A percentile compares a stretch with the other conserved stretches of the same genome.
Conservation (phyloP, 2,329 filamentous ascomycete genomes). For the Diaporthe eres region DNA sequence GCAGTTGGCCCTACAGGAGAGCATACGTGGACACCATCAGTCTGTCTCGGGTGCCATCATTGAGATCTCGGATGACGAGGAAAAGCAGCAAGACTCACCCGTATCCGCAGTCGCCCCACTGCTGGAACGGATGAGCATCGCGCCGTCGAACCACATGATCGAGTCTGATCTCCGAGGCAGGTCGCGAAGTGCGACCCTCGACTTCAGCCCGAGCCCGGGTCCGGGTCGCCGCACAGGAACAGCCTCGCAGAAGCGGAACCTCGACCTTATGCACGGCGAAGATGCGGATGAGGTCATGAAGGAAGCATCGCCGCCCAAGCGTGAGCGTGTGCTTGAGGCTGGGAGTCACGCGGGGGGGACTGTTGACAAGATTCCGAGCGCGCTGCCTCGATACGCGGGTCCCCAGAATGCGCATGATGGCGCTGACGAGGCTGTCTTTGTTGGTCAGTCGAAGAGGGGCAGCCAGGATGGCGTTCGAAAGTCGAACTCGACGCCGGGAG, state of each 20-base stretch:
- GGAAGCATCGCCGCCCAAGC: slow-evolving; percentile 19
- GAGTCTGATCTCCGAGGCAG: background rate
- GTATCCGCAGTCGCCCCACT: background rate
- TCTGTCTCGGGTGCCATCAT: background rate
- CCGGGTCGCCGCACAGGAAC: background rate
- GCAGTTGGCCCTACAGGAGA: slow-evolving; percentile 18
- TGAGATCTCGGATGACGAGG: slow-evolving; percentile 2
- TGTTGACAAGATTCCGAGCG: background rate
- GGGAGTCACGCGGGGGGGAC: too few relatives aligned
- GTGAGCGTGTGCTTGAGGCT: background rate
- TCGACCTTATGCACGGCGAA: slow-evolving; percentile 21
- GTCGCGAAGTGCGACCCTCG: slow-evolving; percentile 1
- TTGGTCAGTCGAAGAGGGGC: background rate
- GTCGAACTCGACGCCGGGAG: background rate
- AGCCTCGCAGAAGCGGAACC: background rate
- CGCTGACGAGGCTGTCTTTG: background rate
- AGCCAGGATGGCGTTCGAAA: background rate
- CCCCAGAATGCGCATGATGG: background rate
- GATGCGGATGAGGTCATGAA: background rate
- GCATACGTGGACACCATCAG: background rate
- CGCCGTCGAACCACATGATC: background rate
- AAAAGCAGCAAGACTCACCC: background rate
- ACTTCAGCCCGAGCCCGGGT: slow-evolving; percentile 7
- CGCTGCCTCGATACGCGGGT: background rate
- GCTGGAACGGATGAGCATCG: slow-evolving; percentile 28